These are phyloP conservation scores for Sonneratia caseolaris DNA, from an alignment of 345 rosid species.

Conservation along the genomic window DNA sequence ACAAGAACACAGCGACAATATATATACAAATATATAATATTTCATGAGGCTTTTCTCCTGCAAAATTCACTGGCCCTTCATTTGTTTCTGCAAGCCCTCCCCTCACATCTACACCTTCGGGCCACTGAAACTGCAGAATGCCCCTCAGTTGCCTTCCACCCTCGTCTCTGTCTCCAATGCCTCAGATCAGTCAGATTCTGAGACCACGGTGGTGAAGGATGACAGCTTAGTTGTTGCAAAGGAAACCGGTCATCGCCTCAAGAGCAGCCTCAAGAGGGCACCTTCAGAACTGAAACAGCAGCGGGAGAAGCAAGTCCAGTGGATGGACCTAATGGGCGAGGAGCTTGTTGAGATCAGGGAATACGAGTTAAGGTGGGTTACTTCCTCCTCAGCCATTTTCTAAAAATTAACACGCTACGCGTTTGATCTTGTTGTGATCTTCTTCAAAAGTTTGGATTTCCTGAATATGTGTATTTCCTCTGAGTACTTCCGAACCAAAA, in stretches of 20 bases:
- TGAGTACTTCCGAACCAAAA: too few relatives aligned
- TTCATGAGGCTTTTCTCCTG: constrained; percentile 69
- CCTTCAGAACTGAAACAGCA: constrained; percentile 19
- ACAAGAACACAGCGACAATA: not conserved
- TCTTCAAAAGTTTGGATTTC: too few relatives aligned
- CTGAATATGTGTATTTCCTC: too few relatives aligned
- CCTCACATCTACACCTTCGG: constrained; percentile 39
- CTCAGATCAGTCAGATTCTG: constrained; percentile 23
- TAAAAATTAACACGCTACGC: not conserved
- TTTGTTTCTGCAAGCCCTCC: constrained; percentile 67
- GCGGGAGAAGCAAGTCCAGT: constrained; percentile 57
- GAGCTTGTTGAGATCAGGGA: constrained; percentile 70
- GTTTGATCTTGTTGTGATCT: too few relatives aligned
- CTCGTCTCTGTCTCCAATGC: constrained; percentile 23
- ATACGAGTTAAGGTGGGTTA: constrained; percentile 54
- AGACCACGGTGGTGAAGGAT: constrained; percentile 22
- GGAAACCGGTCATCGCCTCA: constrained; percentile 23
- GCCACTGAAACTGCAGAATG: constrained; percentile 47
- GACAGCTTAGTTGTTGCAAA: constrained; percentile 20
- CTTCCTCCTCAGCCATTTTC: not conserved
- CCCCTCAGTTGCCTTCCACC: constrained; percentile 29
- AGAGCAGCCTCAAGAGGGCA: constrained; percentile 43
- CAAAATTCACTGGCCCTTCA: constrained; percentile 69
- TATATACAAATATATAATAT: not conserved
- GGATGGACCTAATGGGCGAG: constrained; percentile 72